Evolutionary conservation across 352 stramenopile species (phyloP), one percentile per base, ranked within the genome.

Genomic region (Albugo candida): DNA sequence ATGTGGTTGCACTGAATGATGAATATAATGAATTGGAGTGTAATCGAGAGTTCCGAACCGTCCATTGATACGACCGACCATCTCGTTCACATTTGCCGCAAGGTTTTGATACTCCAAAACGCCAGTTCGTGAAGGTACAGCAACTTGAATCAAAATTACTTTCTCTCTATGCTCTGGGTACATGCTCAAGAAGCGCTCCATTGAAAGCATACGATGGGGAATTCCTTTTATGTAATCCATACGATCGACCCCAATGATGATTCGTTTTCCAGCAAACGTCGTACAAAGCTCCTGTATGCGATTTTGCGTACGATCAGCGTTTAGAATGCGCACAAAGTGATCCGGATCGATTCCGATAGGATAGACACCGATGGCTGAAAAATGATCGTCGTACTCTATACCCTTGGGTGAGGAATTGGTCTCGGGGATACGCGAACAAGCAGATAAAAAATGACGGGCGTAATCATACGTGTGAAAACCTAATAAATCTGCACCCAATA

Each of bases 141-240:
- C 92, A 41, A 97, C 93, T 63, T 97, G 87, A 38, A 97, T 81
- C 8, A 97, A 54, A 27, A 94, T 81, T 47, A 96, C 83, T 54
- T 93, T 92, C 14, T 88, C 85, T n/a, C 81, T 70, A 55, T 81
- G 92, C 49, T 97, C 72, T 0, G 81, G 79, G 47, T 89, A 80
- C 49, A 69, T 60, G 13, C 67, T 65, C 0, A 94, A 53, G 52
- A 91, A 92, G 2, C 82, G 62, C 50, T 94, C 81, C 60, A 94
- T 83, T 11, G 78, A 78, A 14, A 92, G 52, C 41, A 93, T 46
- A 51, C 83, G 81, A 52, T 92, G 72, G 12, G 81, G 81, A 45
- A 93, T 92, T 1, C 81, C 81, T 58, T 92, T 93, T 55, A 83
- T 88, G 35, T 87, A 81, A 43, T 93, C 80, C 61, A 93, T 81